These are phyloP conservation scores for Hondaea fermentalgiana DNA, from an alignment of 108 stramenopile genomes.

Conservation along the genomic window DNA sequence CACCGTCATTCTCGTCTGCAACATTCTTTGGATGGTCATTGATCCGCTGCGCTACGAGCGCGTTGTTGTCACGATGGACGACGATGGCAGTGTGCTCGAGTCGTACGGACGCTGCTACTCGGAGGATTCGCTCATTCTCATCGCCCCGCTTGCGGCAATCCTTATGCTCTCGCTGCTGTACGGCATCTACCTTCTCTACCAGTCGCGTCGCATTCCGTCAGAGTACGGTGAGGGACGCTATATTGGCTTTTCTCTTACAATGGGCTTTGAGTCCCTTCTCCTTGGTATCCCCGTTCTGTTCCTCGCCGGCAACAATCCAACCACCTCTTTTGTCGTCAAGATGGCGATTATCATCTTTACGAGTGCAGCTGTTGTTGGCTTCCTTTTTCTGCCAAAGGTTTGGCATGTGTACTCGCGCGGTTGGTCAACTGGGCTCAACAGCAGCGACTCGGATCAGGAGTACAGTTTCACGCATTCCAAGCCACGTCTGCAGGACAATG, in stretches of 20 bases:
- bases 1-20: not conserved
- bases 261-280: not conserved
- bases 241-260: not conserved
- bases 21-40: not conserved
- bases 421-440: not conserved
- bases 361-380: not conserved
- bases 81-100: not conserved
- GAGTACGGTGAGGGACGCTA: not conserved
- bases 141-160: not conserved
- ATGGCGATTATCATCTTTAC: not conserved
- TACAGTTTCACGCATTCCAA: not conserved
- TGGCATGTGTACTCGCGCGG: not conserved
- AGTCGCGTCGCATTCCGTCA: not conserved
- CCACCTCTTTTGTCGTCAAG: not conserved
- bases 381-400: constrained; percentile 10
- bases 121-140: not conserved
- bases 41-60: not conserved
- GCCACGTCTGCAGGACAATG: not conserved
- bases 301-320: not conserved
- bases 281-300: not conserved
- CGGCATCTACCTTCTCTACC: not conserved
- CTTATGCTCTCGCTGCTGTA: not conserved
- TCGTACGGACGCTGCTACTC: not conserved
- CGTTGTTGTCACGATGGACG: not conserved
- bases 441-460: not conserved